Evolutionary conservation across 1,284 basidiomycete genomes (phyloP), one percentile per base, ranked within the genome.

Genomic region (Malassezia japonica): DNA sequence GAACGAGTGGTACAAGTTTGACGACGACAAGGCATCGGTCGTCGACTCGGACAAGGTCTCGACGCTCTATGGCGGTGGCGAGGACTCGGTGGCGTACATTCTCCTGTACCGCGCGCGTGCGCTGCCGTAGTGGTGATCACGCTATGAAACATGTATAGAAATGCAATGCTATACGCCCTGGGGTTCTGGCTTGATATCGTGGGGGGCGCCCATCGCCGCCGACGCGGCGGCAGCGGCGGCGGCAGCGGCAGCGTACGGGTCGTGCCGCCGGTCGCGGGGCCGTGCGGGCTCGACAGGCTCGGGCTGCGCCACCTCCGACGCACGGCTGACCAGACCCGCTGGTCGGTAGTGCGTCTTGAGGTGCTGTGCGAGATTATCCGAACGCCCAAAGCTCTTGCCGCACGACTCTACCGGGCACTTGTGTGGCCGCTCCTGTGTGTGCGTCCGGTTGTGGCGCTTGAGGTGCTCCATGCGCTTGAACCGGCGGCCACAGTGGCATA

Each of bases 391-490:
- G 48, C 54, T 61, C 53, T 71, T 71, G 34, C 61, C 58, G 46
- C 70, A 72, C n/a, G 63, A 59, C 28, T 63, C 61, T 20, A 65
- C 57, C n/a, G 68, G 63, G 47, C 70, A 72, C 46, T 57, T 55
- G 58, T 65, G 65, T 4, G 70, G 68, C 16, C 64, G 61, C 42
- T 72, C 70, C 43, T 71, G 64, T 0, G 70, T 72, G 48, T 72
- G 70, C 6, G 65, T 67, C 36, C 67, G 67, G 41, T 60, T 63
- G 61, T 72, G 70, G n/a, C 70, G 62, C 57, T 71, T 71, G 42
- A 72, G 61, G 29, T 72, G 70, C 52, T 72, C 70, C 57, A 70
- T 60, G 23, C 70, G 56, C 56, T 67, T 70, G 59, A 72, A 72
- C 23, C 70, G 59, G 56, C 70, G 67, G 18, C 68, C 67, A 40